Percentiles rank a stretch among this genome's conserved stretches.
phyloP scores from a whole-genome alignment of 2,329 filamentous ascomycete genomes.

The Xylaria sp. region DNA sequence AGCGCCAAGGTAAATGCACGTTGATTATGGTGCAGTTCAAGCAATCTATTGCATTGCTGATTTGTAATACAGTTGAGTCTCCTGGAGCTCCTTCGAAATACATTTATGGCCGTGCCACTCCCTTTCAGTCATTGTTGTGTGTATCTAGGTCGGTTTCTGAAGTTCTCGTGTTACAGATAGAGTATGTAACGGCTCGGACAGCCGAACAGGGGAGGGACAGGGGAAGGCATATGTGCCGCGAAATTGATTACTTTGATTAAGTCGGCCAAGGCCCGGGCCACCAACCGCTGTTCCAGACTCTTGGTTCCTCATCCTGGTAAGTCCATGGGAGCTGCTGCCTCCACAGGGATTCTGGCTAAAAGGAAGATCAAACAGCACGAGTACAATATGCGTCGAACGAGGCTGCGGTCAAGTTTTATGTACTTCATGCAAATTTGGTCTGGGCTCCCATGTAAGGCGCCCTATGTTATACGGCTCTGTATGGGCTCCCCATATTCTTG shows the following conservation, averaged over 20 bases:
- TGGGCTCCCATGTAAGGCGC: constrained; percentile 5
- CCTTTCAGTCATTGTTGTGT: neutral
- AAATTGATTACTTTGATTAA: constrained; percentile 23
- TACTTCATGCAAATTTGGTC: constrained; percentile 10
- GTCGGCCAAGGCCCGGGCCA: constrained; percentile 40
- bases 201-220: constrained; percentile 20
- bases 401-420: constrained; percentile 8
- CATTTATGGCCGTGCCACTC: neutral
- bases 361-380: constrained; percentile 46
- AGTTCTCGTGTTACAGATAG: neutral
- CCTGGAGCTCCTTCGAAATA: neutral
- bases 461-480: neutral
- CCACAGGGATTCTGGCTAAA: constrained; percentile 46
- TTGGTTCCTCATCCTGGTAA: constrained; percentile 26
- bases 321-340: constrained; percentile 30
- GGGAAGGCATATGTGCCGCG: constrained; percentile 21
- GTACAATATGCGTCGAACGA: constrained; percentile 15
- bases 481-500: too few relatives aligned
- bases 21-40: neutral
- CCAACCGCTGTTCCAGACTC: constrained; percentile 46
- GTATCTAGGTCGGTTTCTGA: neutral
- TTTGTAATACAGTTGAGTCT: neutral
- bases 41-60: neutral
- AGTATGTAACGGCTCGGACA: constrained; percentile 7
- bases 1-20: too few relatives aligned